Conservation (phyloP, 2,329 filamentous ascomycete species). For the Calonectria pseudoturangicola region DNA sequence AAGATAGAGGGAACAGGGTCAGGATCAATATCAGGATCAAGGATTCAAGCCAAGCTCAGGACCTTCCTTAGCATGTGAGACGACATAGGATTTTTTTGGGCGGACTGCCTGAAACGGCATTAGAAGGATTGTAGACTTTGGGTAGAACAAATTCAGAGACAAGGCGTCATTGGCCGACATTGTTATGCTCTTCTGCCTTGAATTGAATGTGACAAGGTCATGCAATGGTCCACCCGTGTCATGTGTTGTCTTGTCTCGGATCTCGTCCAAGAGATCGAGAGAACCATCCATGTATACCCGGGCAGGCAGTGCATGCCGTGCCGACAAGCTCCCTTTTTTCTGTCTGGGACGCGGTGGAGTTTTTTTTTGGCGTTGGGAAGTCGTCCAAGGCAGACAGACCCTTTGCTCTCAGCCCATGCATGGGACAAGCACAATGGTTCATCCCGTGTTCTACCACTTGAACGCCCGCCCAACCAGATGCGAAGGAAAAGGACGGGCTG, state of each 20-base stretch:
- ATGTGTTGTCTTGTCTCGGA: constrained; percentile 48
- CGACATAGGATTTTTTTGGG: constrained; percentile 19
- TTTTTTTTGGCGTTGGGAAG: background rate
- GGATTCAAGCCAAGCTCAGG: constrained; percentile 5
- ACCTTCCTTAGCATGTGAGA: background rate
- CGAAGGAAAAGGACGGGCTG: constrained; percentile 18
- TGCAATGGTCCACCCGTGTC: constrained; percentile 38
- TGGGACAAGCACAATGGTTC: constrained; percentile 18
- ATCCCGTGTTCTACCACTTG: constrained; percentile 20
- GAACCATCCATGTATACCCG: background rate
- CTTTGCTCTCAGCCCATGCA: constrained; percentile 21
- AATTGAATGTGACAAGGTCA: constrained; percentile 5
- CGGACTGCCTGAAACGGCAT: constrained; percentile 11
- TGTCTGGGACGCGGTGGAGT: background rate
- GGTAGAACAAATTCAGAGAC: constrained; percentile 38
- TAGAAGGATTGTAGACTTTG: constrained; percentile 32
- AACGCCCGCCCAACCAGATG: constrained; percentile 16
- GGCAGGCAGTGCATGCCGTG: background rate
- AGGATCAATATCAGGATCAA: constrained; percentile 5
- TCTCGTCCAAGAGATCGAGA: constrained; percentile 39
- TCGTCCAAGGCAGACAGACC: background rate
- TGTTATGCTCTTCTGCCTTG: constrained; percentile 3
- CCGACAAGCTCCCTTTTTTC: background rate
- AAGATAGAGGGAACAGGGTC: constrained; percentile 23
- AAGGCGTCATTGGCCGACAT: constrained; percentile 20